Evolutionary conservation across 1,284 basidiomycete genomes (phyloP).

Genomic region (Ustilago trichophora): DNA sequence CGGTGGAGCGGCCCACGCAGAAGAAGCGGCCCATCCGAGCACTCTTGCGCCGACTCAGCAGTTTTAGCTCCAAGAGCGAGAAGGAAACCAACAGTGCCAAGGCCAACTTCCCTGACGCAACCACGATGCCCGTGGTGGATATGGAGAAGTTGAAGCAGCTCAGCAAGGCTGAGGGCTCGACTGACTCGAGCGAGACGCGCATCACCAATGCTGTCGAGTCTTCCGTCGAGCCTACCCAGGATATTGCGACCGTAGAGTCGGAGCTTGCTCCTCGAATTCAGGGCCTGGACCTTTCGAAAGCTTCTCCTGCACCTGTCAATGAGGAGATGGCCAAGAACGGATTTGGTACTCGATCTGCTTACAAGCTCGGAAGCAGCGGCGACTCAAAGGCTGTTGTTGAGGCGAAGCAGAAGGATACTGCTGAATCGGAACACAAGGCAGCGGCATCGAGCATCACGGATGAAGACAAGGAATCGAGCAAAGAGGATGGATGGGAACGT

Average conservation of each 20-base stretch:
- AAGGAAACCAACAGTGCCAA: constrained; percentile 25
- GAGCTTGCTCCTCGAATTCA: constrained; percentile 4
- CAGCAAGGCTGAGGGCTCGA: constrained; percentile 3
- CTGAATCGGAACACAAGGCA: background rate
- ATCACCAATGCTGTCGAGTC: too few species aligned
- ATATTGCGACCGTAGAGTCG: too few species aligned
- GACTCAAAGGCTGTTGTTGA: background rate
- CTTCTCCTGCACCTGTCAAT: constrained; percentile 26
- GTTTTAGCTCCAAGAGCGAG: constrained; percentile 29
- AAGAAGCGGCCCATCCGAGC: constrained; percentile 27
- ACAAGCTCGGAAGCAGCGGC: constrained; percentile 11
- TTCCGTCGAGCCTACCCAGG: too few species aligned
- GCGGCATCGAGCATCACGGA: background rate
- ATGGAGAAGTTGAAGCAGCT: constrained; percentile 31
- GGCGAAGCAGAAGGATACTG: background rate
- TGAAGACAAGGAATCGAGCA: constrained; percentile 1
- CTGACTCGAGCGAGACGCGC: too few species aligned
- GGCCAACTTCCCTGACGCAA: constrained; percentile 25
- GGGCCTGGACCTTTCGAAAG: constrained; percentile 24
- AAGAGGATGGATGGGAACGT: constrained; percentile 14
- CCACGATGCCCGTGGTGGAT: constrained; percentile 41
- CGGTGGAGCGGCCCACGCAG: background rate
- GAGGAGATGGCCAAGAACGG: constrained; percentile 40
- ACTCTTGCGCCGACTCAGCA: constrained; percentile 44
- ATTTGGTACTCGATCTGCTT: constrained; percentile 43